Conservation (phyloP, 2,329 filamentous ascomycete genomes). For the Cercospora sp. region DNA sequence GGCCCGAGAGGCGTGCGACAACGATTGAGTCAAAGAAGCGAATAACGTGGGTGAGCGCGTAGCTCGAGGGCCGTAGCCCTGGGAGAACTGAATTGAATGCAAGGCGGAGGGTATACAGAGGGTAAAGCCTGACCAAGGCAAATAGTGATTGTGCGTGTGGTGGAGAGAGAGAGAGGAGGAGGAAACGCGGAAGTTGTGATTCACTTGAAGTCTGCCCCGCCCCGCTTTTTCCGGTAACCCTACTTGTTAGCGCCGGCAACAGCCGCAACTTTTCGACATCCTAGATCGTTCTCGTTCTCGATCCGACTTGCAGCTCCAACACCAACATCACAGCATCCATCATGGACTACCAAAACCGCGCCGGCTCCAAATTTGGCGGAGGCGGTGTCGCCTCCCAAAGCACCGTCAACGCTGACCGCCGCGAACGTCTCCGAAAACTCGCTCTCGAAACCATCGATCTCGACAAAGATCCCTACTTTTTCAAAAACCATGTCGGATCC, state of each 20-base stretch:
- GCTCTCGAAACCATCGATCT: slow-evolving; percentile 98
- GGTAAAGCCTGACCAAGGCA: slow-evolving; percentile 17
- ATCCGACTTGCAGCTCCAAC: background rate
- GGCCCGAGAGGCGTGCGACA: background rate
- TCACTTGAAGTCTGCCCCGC: slow-evolving; percentile 1
- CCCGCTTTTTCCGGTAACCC: slow-evolving; percentile 6
- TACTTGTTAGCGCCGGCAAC: background rate
- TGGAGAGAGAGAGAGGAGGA: background rate
- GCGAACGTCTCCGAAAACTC: slow-evolving; percentile 95
- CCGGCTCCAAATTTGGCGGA: slow-evolving; percentile 95
- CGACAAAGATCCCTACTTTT: slow-evolving; percentile 99
- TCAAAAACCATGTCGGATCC: slow-evolving; percentile 98
- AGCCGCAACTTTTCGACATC: background rate
- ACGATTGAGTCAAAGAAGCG: background rate
- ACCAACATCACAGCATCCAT: slow-evolving; percentile 1
- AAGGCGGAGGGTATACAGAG: background rate
- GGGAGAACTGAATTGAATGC: slow-evolving; percentile 1
- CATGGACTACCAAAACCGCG: slow-evolving; percentile 70
- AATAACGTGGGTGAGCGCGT: slow-evolving; percentile 3
- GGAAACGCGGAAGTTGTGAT: slow-evolving; percentile 3
- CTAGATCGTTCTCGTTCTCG: background rate
- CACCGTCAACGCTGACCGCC: slow-evolving; percentile 92
- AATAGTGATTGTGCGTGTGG: slow-evolving; percentile 4
- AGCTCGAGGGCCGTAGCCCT: slow-evolving; percentile 14
- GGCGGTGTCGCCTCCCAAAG: slow-evolving; percentile 93